Evolutionary conservation across 805 yeast genomes (phyloP), one percentile per base, ranked within the genome.

Genomic region (Helenozyma rhizophorensis): DNA sequence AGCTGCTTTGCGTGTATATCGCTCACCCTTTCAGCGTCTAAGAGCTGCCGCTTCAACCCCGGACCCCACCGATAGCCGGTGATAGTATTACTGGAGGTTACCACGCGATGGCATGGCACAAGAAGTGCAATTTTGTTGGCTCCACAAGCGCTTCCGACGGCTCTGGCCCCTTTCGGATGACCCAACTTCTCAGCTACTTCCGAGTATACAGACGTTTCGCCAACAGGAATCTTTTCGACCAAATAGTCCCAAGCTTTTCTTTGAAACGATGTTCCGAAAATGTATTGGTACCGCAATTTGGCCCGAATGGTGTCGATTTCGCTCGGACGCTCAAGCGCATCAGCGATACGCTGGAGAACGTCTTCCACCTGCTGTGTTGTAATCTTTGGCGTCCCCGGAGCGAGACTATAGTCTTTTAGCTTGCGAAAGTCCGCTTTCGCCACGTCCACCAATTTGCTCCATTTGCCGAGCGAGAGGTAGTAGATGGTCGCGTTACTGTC

Each of bases 41-140:
- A 24, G 18, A 45, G 40, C 26, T 23, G 32, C 25, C 16, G 32
- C 43, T 68, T 68, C 27, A 65, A 32, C 5, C 41, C 46, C 4
- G 48, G 30, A 2, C 72, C 72, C 58, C 62, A 66, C 30, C 59
- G 49, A 43, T 56, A 70, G 5, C 70, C 69, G 11, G 65, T 58
- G 9, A 61, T 47, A 17, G 49, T 50, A 5, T 58, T 58, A 19
- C 39, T 37, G 6, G 47, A 46, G 10, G 60, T 53, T 14, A 65
- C 25, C 1, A 67, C 65, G 30, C 72, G 46, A 45, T 69, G 74
- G 42, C 74, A 68, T 1, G 75, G 74, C 4, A 69, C 51, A 4
- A 68, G 21, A 4, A 67, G 27, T 2, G 71, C 65, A 9, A 68
- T 42, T 16, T 51, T 53, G 42, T 69, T 69, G 13, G 62, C 52